Conservation (phyloP, 805 yeast genomes). For the Candida sonorensis region DNA sequence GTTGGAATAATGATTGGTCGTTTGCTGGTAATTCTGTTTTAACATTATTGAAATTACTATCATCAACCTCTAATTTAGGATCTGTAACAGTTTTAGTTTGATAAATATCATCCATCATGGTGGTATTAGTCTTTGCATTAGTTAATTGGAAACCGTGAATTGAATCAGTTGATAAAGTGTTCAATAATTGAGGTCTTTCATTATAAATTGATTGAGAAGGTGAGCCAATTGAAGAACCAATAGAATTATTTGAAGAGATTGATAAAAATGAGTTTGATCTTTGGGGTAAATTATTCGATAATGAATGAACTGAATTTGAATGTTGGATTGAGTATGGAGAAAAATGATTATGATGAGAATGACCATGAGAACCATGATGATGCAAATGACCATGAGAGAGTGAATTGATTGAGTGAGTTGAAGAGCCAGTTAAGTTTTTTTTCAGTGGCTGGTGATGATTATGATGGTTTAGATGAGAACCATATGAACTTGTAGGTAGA, state of each 20-base stretch:
- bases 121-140: constrained; percentile 27
- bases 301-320: constrained; percentile 7
- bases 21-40: background rate
- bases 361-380: constrained; percentile 17
- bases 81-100: constrained; percentile 27
- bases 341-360: constrained; percentile 18
- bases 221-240: constrained; percentile 19
- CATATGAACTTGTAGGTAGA: constrained; percentile 1
- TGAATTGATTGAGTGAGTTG: constrained; percentile 19
- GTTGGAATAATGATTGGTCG: background rate
- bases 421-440: constrained; percentile 23
- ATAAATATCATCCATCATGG: constrained; percentile 28
- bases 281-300: constrained; percentile 7
- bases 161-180: constrained; percentile 17
- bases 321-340: constrained; percentile 22
- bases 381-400: constrained; percentile 13
- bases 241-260: constrained; percentile 18
- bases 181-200: constrained; percentile 22
- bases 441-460: constrained; percentile 10
- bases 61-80: too few species aligned
- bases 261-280: constrained; percentile 20
- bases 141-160: constrained; percentile 20
- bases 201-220: constrained; percentile 14
- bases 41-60: background rate
- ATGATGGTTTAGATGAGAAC: too few species aligned